Conservation (phyloP, 2,329 filamentous ascomycete genomes). For the Aspergillus novoparasiticus region DNA sequence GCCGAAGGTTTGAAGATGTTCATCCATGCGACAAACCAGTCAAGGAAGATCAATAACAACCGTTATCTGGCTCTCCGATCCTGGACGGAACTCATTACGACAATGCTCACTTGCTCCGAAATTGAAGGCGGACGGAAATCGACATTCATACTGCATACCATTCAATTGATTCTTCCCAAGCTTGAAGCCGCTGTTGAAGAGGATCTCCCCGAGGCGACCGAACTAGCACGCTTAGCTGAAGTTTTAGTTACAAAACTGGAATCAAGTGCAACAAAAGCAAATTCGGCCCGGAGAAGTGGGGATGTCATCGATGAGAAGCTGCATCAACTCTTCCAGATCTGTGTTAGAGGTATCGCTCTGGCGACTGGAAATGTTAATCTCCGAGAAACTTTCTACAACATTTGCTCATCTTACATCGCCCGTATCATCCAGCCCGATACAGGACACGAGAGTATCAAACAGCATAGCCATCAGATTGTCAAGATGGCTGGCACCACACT, state of each 20-base stretch:
- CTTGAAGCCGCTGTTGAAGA: constrained; percentile 76
- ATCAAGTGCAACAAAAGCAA: constrained; percentile 37
- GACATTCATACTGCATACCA: constrained; percentile 78
- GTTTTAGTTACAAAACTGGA: constrained; percentile 56
- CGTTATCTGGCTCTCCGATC: constrained; percentile 72
- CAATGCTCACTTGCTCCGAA: constrained; percentile 81
- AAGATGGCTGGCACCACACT: constrained; percentile 80
- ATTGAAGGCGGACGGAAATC: constrained; percentile 72
- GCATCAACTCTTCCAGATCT: constrained; percentile 87
- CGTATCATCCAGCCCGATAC: constrained; percentile 60
- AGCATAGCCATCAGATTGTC: constrained; percentile 67
- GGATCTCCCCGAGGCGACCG: constrained; percentile 68
- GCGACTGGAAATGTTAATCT: constrained; percentile 71
- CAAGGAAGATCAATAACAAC: constrained; percentile 38
- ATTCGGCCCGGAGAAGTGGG: constrained; percentile 51
- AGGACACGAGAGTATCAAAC: constrained; percentile 49
- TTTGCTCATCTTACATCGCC: constrained; percentile 82
- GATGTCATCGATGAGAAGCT: constrained; percentile 86
- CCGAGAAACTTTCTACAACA: constrained; percentile 85
- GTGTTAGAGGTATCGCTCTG: constrained; percentile 75
- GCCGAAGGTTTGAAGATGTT: constrained; percentile 40
- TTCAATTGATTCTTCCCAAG: constrained; percentile 86
- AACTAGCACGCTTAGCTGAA: constrained; percentile 76
- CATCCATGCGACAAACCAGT: constrained; percentile 45
- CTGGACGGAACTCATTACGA: constrained; percentile 82